Conservation (phyloP, 306 rosid genomes). For the Trifolium subterraneum region DNA sequence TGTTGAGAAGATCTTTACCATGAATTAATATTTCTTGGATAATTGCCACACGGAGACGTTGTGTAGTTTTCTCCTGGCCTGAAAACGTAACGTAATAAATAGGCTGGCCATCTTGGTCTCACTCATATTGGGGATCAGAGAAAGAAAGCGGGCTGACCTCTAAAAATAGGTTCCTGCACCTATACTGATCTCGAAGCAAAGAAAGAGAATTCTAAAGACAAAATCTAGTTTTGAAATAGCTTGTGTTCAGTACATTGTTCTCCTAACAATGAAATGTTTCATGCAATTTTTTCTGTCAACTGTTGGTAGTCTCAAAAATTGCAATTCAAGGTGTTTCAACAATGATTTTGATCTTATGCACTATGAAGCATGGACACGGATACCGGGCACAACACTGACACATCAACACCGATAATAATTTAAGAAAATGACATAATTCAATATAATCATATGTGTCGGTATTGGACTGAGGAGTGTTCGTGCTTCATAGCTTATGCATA, state of each 20-base stretch:
- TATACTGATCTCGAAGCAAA: constrained; percentile 15
- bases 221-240: background rate
- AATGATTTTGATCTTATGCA: constrained; percentile 16
- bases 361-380: no score
- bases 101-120: no score
- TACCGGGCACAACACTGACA: no score
- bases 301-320: background rate
- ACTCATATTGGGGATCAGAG: no score
- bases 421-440: no score
- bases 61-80: background rate
- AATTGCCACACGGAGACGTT: background rate
- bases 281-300: background rate
- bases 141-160: no score
- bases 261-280: background rate
- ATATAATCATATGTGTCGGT: no score
- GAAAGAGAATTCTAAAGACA: background rate
- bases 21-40: constrained; percentile 4
- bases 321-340: background rate
- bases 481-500: background rate
- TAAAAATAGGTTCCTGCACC: no score
- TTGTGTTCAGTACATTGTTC: background rate
- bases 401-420: no score
- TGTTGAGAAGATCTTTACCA: background rate
- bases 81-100: no score
- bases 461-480: no score